Conservation (phyloP, 495 filamentous ascomycete species). For the Tetracladium marchalianum region DNA sequence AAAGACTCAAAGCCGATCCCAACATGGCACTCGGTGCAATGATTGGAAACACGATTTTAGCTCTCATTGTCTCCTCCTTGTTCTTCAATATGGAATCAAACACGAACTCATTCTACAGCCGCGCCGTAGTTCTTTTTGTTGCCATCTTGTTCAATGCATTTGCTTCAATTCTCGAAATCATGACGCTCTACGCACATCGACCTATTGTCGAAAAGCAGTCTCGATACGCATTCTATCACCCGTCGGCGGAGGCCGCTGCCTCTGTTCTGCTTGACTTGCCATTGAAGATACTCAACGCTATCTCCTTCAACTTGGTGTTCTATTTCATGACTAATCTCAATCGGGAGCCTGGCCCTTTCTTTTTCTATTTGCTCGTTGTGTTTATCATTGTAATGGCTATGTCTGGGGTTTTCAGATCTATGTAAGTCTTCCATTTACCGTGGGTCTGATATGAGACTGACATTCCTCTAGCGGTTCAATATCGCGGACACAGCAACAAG, state of each 20-base stretch:
- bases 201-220: slow-evolving; percentile 76
- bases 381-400: slow-evolving; percentile 62
- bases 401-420: slow-evolving; percentile 61
- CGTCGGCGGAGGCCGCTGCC: slow-evolving; percentile 67
- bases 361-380: slow-evolving; percentile 49
- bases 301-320: slow-evolving; percentile 62
- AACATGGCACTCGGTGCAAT: slow-evolving; percentile 56
- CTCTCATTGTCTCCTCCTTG: slow-evolving; percentile 30
- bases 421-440: slow-evolving; percentile 49
- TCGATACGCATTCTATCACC: slow-evolving; percentile 74
- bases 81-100: slow-evolving; percentile 35
- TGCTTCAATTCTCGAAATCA: slow-evolving; percentile 65
- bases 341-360: slow-evolving; percentile 65
- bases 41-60: slow-evolving; percentile 52
- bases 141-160: slow-evolving; percentile 72
- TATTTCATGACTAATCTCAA: slow-evolving; percentile 67
- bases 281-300: slow-evolving; percentile 56
- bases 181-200: slow-evolving; percentile 54
- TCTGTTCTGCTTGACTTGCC: slow-evolving; percentile 69
- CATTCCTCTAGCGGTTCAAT: slow-evolving; percentile 46
- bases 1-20: slow-evolving; percentile 57
- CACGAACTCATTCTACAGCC: slow-evolving; percentile 29
- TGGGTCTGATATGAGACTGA: slow-evolving; percentile 60
- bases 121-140: slow-evolving; percentile 52
- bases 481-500: slow-evolving; percentile 52